Conservation (phyloP, 257 asterid genomes). For the Ilex aquifolium region DNA sequence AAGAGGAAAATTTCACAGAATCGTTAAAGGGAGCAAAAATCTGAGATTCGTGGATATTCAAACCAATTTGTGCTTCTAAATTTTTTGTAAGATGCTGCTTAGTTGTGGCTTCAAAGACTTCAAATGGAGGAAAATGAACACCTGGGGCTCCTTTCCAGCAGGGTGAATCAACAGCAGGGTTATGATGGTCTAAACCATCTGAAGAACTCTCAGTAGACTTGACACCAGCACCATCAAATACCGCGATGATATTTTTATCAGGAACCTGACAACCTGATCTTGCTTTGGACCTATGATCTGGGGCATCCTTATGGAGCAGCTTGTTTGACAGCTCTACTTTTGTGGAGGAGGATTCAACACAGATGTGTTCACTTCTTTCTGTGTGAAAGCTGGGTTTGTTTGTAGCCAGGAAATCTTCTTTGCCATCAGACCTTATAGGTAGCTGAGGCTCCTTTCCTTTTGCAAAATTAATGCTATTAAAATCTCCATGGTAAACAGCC, state of each 20-base stretch:
- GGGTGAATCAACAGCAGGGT: slow-evolving; percentile 78
- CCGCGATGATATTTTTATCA: slow-evolving; percentile 19
- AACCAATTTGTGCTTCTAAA: slow-evolving; percentile 25
- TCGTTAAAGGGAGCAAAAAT: slow-evolving; percentile 26
- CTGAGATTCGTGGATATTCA: slow-evolving; percentile 28
- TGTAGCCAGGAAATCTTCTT: slow-evolving; percentile 25
- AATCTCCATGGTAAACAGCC: slow-evolving; percentile 21
- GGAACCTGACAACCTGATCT: slow-evolving; percentile 34
- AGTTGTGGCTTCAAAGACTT: slow-evolving; percentile 36
- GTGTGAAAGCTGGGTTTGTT: slow-evolving; percentile 26
- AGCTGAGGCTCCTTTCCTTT: slow-evolving; percentile 30
- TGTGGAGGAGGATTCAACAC: slow-evolving; percentile 20
- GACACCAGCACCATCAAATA: slow-evolving; percentile 25
- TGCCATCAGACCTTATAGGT: slow-evolving; percentile 23
- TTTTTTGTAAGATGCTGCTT: slow-evolving; percentile 24
- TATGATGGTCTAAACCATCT: slow-evolving; percentile 59
- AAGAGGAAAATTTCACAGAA: slow-evolving; percentile 23
- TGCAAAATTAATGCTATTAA: slow-evolving; percentile 22
- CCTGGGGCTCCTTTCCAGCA: slow-evolving; percentile 94
- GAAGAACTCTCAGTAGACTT: slow-evolving; percentile 36
- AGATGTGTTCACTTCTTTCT: slow-evolving; percentile 24
- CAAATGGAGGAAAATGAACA: slow-evolving; percentile 41
- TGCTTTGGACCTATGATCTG: slow-evolving; percentile 10
- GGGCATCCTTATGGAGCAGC: slow-evolving; percentile 15
- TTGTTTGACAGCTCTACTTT: slow-evolving; percentile 25